Evolutionary conservation across 352 stramenopile genomes (phyloP), one percentile per base, ranked within the genome.

Genomic region (Pythium biforme): DNA sequence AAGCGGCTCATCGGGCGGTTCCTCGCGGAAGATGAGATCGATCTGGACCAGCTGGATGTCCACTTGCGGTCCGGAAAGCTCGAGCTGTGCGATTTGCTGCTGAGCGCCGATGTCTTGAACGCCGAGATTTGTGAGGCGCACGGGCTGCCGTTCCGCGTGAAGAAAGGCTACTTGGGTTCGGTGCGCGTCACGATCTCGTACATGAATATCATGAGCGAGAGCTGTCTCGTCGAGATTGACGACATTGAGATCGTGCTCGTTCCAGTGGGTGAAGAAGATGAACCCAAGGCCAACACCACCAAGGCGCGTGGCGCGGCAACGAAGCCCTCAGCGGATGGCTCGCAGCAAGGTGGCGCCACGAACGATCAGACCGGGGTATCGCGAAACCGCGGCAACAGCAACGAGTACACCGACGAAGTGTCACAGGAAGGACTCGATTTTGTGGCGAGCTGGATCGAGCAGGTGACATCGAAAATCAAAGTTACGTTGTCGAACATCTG

Each of bases 391-490:
- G 26, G 55, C 3, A 64, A 17, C 46, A 67, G 45, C 3, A 62
- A 62, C 0, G 83, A 92, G 34, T 72, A 80, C 11, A 62, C 83
- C 5, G 85, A 96, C 55, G 77, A 91, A 66, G 77, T 94, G 12
- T 94, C 87, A 17, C 85, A 94, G 57, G 87, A 96, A 90, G 85
- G 87, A 37, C 79, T 96, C 23, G 87, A 96, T 66, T 96, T 96
- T 66, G 87, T 96, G 26, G 87, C 87, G 22, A 92, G 81, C 50
- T 96, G 87, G 87, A 96, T 96, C 55, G 87, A 96, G 59, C 87
- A 93, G 43, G 87, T 96, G 14, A 94, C 87, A 57, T 94, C 85
- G 45, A 96, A 94, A 62, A 94, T 96, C 67, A 96, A 96, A 66
- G 74, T 96, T 8, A 95, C 86, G 34, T 51, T 95, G 46, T 90